Evolutionary conservation across 1,284 basidiomycete genomes (phyloP).

Genomic region (Tranzscheliella williamsii): DNA sequence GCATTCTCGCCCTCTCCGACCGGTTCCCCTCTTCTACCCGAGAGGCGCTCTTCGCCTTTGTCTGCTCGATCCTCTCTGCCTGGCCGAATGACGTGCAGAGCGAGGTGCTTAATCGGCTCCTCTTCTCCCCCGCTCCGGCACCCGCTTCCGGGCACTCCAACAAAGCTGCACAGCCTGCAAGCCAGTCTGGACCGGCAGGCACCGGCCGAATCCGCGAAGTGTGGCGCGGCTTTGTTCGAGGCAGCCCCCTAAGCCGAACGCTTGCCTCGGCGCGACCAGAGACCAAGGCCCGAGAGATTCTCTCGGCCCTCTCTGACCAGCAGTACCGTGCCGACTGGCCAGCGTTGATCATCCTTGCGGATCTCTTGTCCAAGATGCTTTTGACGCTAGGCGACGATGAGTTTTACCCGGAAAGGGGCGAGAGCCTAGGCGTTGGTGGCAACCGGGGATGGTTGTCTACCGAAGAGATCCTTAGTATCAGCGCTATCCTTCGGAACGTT

Average conservation of each 20-base stretch:
- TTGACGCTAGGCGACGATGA: conserved; percentile 95
- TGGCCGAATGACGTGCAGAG: conserved; percentile 46
- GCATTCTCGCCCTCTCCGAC: conserved; percentile 43
- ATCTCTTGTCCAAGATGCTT: conserved; percentile 82
- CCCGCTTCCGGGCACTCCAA: neutral
- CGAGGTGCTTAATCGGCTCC: conserved; percentile 30
- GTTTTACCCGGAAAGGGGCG: conserved; percentile 70
- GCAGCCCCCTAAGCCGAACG: conserved; percentile 30
- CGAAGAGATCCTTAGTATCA: conserved; percentile 77
- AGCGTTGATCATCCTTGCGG: conserved; percentile 76
- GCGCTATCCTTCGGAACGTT: conserved; percentile 73
- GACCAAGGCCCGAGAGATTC: conserved; percentile 26
- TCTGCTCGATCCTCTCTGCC: conserved; percentile 41
- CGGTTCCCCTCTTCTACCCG: conserved; percentile 46
- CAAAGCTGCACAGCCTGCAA: conserved; percentile 1
- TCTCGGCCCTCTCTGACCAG: conserved; percentile 6
- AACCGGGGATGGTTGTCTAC: conserved; percentile 66
- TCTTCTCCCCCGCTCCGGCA: conserved; percentile 16
- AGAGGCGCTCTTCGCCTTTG: conserved; percentile 46
- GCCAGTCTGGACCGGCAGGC: conserved; percentile 12
- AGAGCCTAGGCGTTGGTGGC: conserved; percentile 1
- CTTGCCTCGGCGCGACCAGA: conserved; percentile 27
- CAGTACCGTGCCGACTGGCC: conserved; percentile 59
- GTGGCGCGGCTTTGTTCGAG: conserved; percentile 56
- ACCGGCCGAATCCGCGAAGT: conserved; percentile 52